Base-by-base conservation (phyloP, 805 yeast species). In the Wickerhamomyces ciferrii region DNA sequence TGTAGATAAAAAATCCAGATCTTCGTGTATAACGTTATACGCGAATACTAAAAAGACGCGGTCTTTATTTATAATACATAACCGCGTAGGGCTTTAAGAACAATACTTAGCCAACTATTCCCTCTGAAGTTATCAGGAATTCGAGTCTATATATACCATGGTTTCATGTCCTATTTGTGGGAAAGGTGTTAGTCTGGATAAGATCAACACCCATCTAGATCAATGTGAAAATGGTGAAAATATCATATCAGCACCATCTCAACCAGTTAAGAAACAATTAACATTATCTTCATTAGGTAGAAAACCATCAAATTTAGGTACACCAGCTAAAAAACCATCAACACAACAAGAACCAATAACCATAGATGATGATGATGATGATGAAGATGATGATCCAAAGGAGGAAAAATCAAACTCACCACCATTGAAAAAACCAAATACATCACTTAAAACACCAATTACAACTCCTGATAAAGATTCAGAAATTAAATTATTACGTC, bases 151-250 rank as follows among this genome's bases (percentile, higher is more conserved):
- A n/a, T n/a, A n/a, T 10, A 25, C 14, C 7, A 58, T 58, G 62
- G 63, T 59, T 3, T 44, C 31, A 21, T 59, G 63, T 48, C 63
- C 63, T 1, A 56, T 59, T 2, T 59, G 63, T 45, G 57, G 54
- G 0, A 48, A 48, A 17, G 15, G 42, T 0, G 47, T 59, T 6
- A 20, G 52, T 2, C 41, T 59, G 20, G 45, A 48, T 1, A 44
- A 43, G 37, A 59, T 59, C 32, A 59, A 59, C 40, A 42, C 48
- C 23, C 63, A 59, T 31, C 32, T 59, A 27, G 63, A 59, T 32
- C 32, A 42, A 13, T 59, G 63, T 47, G 61, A 55, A 42, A 32
- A 7, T 35, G 38, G 38, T n/a, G 23, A 10, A 9, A 17, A 35
- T 35, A 24, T 32, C 19, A n/a, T 15, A 5, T 4, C 35, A 15